These are phyloP conservation scores for Zalaria obscura DNA, from an alignment of 2,329 filamentous ascomycete genomes.

Conservation along the genomic window DNA sequence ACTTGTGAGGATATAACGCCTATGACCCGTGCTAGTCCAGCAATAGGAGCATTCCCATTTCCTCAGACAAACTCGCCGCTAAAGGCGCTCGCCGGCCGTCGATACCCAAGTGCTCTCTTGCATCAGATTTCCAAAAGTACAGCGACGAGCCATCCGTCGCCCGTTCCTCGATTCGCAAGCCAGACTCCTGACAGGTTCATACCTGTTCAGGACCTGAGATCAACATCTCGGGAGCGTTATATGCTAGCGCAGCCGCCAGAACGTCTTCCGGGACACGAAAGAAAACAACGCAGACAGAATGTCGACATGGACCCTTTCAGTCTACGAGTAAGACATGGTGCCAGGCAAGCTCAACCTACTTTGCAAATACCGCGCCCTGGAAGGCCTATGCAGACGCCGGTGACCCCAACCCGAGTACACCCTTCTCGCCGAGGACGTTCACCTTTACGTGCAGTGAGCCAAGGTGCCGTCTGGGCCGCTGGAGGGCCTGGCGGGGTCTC, in stretches of 20 bases:
- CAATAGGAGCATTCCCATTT: background rate
- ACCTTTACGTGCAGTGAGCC: conserved; percentile 33
- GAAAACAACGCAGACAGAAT: background rate
- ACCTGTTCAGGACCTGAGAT: conserved; percentile 16
- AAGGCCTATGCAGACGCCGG: background rate
- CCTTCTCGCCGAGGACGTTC: background rate
- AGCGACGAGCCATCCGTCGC: background rate
- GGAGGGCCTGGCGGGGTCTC: conserved; percentile 47
- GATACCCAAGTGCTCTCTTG: conserved; percentile 8
- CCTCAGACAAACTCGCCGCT: background rate
- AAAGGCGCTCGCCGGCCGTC: background rate
- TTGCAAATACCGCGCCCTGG: too few relatives aligned
- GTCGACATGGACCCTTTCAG: conserved; percentile 1
- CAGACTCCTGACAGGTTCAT: conserved; percentile 46
- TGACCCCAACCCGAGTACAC: conserved; percentile 1
- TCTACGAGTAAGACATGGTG: background rate
- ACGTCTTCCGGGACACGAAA: background rate
- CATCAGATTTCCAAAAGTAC: background rate
- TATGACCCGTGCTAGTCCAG: background rate
- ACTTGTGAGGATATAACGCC: background rate
- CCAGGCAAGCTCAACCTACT: background rate
- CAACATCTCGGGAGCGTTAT: conserved; percentile 1
- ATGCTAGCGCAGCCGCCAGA: conserved; percentile 2
- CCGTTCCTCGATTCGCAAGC: conserved; percentile 7
- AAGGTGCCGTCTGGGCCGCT: conserved; percentile 62